Evolutionary conservation across 805 yeast genomes (phyloP), one percentile per base, ranked within the genome.

Genomic region (Priceomyces castillae): DNA sequence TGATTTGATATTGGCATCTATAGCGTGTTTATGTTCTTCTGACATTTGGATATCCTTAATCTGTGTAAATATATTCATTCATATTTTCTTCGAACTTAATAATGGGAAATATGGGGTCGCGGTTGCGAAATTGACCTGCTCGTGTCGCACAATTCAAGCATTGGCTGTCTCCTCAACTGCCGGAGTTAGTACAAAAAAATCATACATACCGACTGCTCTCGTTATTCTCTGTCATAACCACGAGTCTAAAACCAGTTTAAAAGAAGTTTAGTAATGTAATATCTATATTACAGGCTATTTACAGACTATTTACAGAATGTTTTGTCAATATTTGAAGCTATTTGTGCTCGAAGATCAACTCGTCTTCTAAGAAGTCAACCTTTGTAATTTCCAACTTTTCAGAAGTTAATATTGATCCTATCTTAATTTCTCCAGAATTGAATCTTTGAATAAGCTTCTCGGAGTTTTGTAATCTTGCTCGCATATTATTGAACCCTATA

Each of bases 291-390:
- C n/a, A n/a, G n/a, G n/a, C n/a, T n/a, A n/a, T n/a, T n/a, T n/a
- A n/a, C n/a, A 34, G 26, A 37, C 40, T 37, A 37, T 37, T 23
- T 37, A 23, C 40, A 37, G 11, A 3, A 22, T 37, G 18, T 5
- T 35, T 16, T 15, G 18, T 15, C n/a, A 12, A 19, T 11, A 5
- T n/a, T 10, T n/a, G 16, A 17, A 19, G 6, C 25, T 33, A 19
- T 33, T n/a, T 37, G n/a, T 23, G 23, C 28, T 41, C 44, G 30
- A 64, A 57, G 1, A 56, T 46, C 14, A 69, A 42, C 33, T 63
- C 66, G 44, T 66, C 63, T 42, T 70, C 74, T 12, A 69, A 56
- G 43, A 52, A 62, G 45, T 70, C 74, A 9, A 69, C 52, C 36
- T 52, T 58, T 3, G 46, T 42, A 18, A 69, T 52, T 14, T 46